A percentile compares a stretch with the other conserved stretches of the same genome.
These are phyloP conservation scores for Alternaria postmessia DNA, from an alignment of 2,329 filamentous ascomycete genomes.

Conservation along the genomic window DNA sequence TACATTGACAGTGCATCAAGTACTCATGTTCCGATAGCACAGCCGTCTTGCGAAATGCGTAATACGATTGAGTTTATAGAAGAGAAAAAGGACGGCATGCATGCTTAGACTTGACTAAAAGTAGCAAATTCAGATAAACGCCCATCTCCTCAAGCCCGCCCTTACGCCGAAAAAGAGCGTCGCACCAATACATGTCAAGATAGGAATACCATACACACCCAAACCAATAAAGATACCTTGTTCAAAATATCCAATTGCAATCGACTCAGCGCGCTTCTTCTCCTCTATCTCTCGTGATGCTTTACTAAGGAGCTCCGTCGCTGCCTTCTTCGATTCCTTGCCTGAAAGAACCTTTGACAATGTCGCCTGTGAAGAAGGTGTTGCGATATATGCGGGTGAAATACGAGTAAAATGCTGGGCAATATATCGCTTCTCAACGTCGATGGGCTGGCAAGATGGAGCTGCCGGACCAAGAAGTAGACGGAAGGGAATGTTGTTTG, in stretches of 20 bases:
- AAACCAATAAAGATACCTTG: conserved; percentile 48
- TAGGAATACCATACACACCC: conserved; percentile 43
- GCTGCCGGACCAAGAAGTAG: conserved; percentile 56
- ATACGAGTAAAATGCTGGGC: conserved; percentile 29
- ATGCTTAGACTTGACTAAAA: no score
- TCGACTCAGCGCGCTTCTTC: conserved; percentile 45
- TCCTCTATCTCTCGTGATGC: conserved; percentile 39
- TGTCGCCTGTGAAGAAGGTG: conserved; percentile 21
- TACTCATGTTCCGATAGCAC: neutral
- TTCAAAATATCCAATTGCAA: conserved; percentile 41
- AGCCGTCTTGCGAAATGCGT: neutral
- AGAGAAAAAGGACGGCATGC: neutral
- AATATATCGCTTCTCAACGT: conserved; percentile 30
- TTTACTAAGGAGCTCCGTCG: conserved; percentile 21
- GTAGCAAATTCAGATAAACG: conserved; percentile 12
- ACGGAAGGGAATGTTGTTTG: conserved; percentile 66
- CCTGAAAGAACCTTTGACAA: conserved; percentile 26
- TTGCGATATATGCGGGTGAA: conserved; percentile 27
- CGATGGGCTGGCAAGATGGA: conserved; percentile 24
- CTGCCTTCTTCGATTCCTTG: conserved; percentile 21
- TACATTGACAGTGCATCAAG: neutral
- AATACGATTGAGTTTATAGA: neutral
- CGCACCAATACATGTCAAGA: conserved; percentile 40
- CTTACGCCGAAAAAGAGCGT: conserved; percentile 36
- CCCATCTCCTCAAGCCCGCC: conserved; percentile 34